A percentile compares a stretch with the other conserved stretches of the same genome.
These are phyloP conservation scores for Nicotiana sylvestris DNA, from an alignment of 257 asterid species.

Conservation along the genomic window DNA sequence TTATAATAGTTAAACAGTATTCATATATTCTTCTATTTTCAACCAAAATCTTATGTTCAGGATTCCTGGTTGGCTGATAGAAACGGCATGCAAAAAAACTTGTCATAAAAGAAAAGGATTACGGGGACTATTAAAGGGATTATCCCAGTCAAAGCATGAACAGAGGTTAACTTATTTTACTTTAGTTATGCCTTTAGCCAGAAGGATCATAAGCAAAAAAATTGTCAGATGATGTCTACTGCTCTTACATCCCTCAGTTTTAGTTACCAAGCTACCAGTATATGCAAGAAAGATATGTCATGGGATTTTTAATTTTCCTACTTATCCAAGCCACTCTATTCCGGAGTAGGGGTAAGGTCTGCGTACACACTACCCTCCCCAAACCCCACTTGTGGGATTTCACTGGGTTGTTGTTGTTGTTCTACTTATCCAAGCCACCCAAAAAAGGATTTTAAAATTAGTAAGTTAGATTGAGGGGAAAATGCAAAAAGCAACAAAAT, in stretches of 20 bases:
- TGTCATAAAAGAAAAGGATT: not conserved
- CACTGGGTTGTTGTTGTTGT: too few relatives aligned
- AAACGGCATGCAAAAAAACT: not conserved
- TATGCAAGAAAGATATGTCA: not conserved
- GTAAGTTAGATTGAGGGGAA: not conserved
- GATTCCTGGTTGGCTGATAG: not conserved
- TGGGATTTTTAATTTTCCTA: conserved; percentile 1
- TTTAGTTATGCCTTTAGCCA: not conserved
- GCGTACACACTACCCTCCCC: too few relatives aligned
- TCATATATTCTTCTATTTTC: not conserved
- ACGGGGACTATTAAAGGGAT: not conserved
- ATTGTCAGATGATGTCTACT: not conserved
- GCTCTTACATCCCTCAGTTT: not conserved
- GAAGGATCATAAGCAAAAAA: not conserved
- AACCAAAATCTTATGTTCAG: not conserved
- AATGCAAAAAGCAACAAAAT: not conserved
- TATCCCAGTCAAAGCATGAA: not conserved
- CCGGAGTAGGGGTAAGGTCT: too few relatives aligned
- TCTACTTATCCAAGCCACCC: not conserved
- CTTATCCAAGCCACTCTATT: not conserved
- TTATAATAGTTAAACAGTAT: not conserved
- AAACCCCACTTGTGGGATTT: too few relatives aligned
- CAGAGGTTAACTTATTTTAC: not conserved
- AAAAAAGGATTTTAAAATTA: not conserved
- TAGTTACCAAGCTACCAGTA: not conserved